Conservation (phyloP, 106 monocot species). For the Phalaenopsis equestris region DNA sequence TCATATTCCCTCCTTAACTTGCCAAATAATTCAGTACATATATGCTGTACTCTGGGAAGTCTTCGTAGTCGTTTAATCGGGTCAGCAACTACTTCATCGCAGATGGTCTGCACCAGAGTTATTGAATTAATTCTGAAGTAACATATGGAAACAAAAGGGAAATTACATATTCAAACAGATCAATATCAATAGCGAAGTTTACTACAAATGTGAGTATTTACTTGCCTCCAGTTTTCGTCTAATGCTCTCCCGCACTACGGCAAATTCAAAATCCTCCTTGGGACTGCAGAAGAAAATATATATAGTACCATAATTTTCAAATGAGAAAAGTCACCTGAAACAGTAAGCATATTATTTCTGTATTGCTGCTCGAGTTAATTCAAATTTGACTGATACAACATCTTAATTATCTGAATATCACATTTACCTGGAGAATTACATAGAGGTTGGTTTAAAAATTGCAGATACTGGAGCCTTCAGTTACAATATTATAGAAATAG, state of each 20-base stretch:
- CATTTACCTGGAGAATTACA: background rate
- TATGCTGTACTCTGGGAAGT: constrained; percentile 91
- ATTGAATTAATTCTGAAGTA: background rate
- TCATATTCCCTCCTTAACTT: constrained; percentile 66
- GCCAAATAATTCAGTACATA: constrained; percentile 60
- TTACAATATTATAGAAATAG: too few relatives aligned
- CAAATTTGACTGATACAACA: background rate
- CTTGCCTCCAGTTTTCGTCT: constrained; percentile 88
- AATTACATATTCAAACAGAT: background rate
- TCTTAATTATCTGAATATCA: background rate
- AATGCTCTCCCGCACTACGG: constrained; percentile 78
- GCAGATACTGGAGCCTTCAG: too few relatives aligned
- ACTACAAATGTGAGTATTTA: constrained; percentile 10
- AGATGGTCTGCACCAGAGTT: constrained; percentile 46
- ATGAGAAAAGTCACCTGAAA: background rate
- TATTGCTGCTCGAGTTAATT: background rate
- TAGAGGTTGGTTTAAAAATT: too few relatives aligned
- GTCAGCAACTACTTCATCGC: constrained; percentile 49
- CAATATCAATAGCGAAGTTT: background rate
- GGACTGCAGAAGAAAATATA: constrained; percentile 38
- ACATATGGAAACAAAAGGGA: background rate
- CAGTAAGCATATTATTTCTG: background rate
- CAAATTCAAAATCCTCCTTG: constrained; percentile 83
- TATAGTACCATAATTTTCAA: background rate
- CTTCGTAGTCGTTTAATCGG: constrained; percentile 70